These are phyloP conservation scores for Fomitopsis pulvina DNA, from an alignment of 768 basidiomycete genomes.

Conservation along the genomic window DNA sequence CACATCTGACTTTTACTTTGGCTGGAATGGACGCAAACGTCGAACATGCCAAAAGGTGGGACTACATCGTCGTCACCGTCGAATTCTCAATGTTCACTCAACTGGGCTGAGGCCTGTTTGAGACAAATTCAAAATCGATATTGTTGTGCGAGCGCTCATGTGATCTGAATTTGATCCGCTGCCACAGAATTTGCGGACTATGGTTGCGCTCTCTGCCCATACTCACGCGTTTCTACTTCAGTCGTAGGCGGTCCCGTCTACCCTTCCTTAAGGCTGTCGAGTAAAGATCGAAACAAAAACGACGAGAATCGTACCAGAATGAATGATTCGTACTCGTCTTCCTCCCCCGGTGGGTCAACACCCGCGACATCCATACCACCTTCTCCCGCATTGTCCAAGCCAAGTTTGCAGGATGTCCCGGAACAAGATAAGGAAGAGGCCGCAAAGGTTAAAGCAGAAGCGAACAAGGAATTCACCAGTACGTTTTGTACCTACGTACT, in stretches of 20 bases:
- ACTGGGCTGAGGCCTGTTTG: too few relatives aligned
- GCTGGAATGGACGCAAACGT: too few relatives aligned
- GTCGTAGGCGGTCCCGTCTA: too few relatives aligned
- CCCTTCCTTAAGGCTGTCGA: too few relatives aligned
- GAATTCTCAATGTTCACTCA: too few relatives aligned
- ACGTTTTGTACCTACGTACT: conserved; percentile 19
- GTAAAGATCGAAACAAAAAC: too few relatives aligned
- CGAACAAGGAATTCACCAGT: conserved; percentile 85
- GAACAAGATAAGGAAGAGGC: conserved; percentile 69
- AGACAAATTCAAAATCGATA: too few relatives aligned
- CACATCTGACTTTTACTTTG: too few relatives aligned
- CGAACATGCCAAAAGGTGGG: too few relatives aligned
- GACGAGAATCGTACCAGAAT: too few relatives aligned
- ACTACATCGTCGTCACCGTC: too few relatives aligned
- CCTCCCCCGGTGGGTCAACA: conserved; percentile 42
- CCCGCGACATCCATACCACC: conserved; percentile 48
- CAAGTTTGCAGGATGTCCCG: conserved; percentile 52
- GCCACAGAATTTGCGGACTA: not conserved
- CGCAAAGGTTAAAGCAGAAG: conserved; percentile 67
- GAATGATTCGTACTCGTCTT: conserved; percentile 28
- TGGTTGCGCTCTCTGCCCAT: not conserved
- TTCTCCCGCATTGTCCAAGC: conserved; percentile 50
- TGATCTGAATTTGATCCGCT: not conserved
- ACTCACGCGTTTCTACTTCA: too few relatives aligned
- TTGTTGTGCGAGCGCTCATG: not conserved